Conservation (phyloP, 2,329 filamentous ascomycete genomes). For the Aureobasidium mangrovei region DNA sequence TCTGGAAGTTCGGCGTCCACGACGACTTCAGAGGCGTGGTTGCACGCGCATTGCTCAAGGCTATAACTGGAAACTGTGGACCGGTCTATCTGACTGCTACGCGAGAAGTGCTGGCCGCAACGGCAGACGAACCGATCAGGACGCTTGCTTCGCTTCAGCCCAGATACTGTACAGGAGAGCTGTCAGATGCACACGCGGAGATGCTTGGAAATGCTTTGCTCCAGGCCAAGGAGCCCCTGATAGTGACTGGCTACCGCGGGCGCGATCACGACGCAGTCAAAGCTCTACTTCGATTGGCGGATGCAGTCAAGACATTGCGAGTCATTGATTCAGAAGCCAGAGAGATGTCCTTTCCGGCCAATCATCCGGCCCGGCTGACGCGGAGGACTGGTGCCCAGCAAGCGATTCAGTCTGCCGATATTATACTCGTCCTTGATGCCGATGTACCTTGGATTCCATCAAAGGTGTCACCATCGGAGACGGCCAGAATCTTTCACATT, state of each 20-base stretch:
- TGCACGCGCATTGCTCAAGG: constrained; percentile 69
- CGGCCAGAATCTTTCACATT: constrained; percentile 51
- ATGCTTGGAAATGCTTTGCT: constrained; percentile 54
- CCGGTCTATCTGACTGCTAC: constrained; percentile 69
- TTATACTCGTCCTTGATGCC: constrained; percentile 73
- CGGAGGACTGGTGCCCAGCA: constrained; percentile 62
- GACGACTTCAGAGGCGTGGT: constrained; percentile 65
- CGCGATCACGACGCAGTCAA: constrained; percentile 53
- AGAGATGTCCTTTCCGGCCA: constrained; percentile 67
- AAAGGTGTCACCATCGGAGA: constrained; percentile 45
- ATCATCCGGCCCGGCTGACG: constrained; percentile 48
- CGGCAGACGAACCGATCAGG: constrained; percentile 33
- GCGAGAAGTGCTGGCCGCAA: constrained; percentile 65
- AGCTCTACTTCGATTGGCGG: constrained; percentile 54
- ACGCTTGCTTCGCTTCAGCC: background rate
- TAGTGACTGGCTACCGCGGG: constrained; percentile 60
- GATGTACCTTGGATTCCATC: constrained; percentile 86
- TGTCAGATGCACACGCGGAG: constrained; percentile 43
- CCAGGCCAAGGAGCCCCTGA: constrained; percentile 52
- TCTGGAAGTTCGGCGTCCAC: constrained; percentile 71
- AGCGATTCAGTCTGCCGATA: constrained; percentile 62
- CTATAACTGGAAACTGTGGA: constrained; percentile 61
- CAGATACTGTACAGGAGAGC: constrained; percentile 35
- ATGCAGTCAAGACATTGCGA: constrained; percentile 54
- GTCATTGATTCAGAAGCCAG: constrained; percentile 65